Conservation (phyloP, 2,329 filamentous ascomycete species). For the Penicillium sp. region DNA sequence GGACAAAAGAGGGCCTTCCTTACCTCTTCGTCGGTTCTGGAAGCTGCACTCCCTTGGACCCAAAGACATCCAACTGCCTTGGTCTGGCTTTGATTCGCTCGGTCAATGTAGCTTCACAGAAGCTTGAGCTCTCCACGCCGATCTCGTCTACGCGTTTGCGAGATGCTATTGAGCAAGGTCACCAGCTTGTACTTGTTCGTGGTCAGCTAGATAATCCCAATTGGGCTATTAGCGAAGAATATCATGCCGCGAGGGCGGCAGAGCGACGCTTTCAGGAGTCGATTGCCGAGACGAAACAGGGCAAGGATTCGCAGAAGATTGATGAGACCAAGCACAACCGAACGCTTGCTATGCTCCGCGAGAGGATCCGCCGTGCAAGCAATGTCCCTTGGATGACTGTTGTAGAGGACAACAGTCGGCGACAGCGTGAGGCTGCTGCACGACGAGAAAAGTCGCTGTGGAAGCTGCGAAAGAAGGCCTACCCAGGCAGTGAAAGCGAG, state of each 20-base stretch:
- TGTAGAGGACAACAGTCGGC: slow-evolving; percentile 31
- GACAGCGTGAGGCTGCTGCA: slow-evolving; percentile 24
- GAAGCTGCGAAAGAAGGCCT: slow-evolving; percentile 39
- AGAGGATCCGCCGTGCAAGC: slow-evolving; percentile 34
- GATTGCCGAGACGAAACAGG: slow-evolving; percentile 20
- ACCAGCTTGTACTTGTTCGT: slow-evolving; percentile 46
- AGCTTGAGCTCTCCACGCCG: slow-evolving; percentile 48
- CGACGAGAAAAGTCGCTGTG: slow-evolving; percentile 32
- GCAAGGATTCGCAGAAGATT: slow-evolving; percentile 3
- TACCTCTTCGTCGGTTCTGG: slow-evolving; percentile 46
- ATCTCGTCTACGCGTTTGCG: slow-evolving; percentile 32
- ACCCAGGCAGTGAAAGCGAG: slow-evolving; percentile 37
- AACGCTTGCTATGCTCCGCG: slow-evolving; percentile 27
- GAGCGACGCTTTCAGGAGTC: slow-evolving; percentile 30
- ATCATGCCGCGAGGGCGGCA: slow-evolving; percentile 37
- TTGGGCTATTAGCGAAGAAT: slow-evolving; percentile 44
- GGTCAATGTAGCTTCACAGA: slow-evolving; percentile 36
- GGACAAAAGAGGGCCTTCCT: slow-evolving; percentile 47
- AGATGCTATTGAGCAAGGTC: slow-evolving; percentile 31
- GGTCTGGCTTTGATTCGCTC: slow-evolving; percentile 48
- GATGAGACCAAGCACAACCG: slow-evolving; percentile 16
- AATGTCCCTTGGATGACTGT: slow-evolving; percentile 42
- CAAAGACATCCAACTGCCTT: slow-evolving; percentile 44
- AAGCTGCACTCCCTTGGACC: slow-evolving; percentile 44
- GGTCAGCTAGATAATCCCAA: slow-evolving; percentile 44